Percentiles rank a stretch among this genome's conserved stretches.
Evolutionary conservation across 176 grass and related monocot genomes (phyloP).

Genomic region (Ampelocalamus luodianensis): DNA sequence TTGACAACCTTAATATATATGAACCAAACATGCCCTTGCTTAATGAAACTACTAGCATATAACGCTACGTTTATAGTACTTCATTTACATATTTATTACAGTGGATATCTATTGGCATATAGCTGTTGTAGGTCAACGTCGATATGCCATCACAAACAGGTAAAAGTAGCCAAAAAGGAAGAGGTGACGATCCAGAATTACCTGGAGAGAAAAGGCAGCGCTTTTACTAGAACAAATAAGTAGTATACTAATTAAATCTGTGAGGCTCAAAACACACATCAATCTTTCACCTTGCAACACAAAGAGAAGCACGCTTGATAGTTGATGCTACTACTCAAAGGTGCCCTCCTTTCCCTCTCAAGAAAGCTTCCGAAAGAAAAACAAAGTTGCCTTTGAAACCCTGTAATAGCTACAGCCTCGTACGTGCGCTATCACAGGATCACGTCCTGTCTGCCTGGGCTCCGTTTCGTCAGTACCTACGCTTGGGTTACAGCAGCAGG

Average conservation of each 20-base stretch:
- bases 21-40: too few species aligned
- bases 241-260: neutral
- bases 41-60: too few species aligned
- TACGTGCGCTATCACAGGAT: neutral
- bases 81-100: neutral
- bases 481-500: slow-evolving; percentile 45
- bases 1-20: too few species aligned
- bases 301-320: neutral
- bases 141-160: neutral
- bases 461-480: slow-evolving; percentile 48
- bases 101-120: neutral
- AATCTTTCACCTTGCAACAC: neutral
- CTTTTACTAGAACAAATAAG: neutral
- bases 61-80: neutral
- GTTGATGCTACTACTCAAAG: neutral
- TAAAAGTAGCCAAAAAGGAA: neutral
- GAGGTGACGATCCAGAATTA: neutral
- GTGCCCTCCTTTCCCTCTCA: neutral
- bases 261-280: slow-evolving; percentile 9
- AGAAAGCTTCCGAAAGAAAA: slow-evolving; percentile 6
- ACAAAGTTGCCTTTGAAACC: neutral
- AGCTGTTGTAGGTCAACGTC: neutral
- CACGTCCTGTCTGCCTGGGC: neutral
- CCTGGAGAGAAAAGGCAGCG: neutral
- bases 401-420: slow-evolving; percentile 17